Evolutionary conservation across 768 basidiomycete species (phyloP).

Genomic region (Kwoniella newhampshirensis): DNA sequence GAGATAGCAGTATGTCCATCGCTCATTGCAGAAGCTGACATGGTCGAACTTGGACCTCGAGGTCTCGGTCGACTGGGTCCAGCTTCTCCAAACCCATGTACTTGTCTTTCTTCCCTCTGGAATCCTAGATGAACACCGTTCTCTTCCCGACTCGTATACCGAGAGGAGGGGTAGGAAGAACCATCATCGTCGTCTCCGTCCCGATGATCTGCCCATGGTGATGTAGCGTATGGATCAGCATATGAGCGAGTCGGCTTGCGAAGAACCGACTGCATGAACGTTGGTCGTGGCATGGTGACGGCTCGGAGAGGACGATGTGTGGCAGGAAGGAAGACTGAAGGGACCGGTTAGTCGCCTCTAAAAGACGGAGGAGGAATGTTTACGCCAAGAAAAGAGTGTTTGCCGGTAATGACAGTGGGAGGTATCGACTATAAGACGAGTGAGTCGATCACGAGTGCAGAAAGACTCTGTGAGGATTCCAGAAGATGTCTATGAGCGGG

Average conservation of each 20-base stretch:
- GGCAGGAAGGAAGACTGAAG: background rate
- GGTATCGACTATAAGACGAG: too few species aligned
- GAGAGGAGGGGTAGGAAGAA: constrained; percentile 17
- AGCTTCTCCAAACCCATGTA: constrained; percentile 10
- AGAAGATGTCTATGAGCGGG: too few species aligned
- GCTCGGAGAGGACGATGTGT: background rate
- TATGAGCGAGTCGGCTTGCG: constrained; percentile 45
- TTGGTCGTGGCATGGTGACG: constrained; percentile 45
- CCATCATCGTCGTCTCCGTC: constrained; percentile 7
- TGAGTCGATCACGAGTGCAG: too few species aligned
- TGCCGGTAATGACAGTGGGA: constrained; percentile 6
- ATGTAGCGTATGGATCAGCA: constrained; percentile 37
- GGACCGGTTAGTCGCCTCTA: background rate
- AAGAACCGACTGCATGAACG: constrained; percentile 42
- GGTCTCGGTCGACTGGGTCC: constrained; percentile 22
- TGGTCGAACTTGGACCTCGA: constrained; percentile 8
- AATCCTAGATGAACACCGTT: constrained; percentile 22
- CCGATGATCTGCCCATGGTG: constrained; percentile 38
- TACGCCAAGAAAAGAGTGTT: constrained; percentile 1
- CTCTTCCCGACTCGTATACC: constrained; percentile 18
- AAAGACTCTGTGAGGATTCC: too few species aligned
- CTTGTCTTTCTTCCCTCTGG: constrained; percentile 1
- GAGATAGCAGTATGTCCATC: constrained; percentile 4
- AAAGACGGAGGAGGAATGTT: too few species aligned
- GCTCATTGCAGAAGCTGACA: constrained; percentile 11